A percentile compares a stretch with the other conserved stretches of the same genome.
phyloP scores from a whole-genome alignment of 768 basidiomycete species.

The Mycena venus region DNA sequence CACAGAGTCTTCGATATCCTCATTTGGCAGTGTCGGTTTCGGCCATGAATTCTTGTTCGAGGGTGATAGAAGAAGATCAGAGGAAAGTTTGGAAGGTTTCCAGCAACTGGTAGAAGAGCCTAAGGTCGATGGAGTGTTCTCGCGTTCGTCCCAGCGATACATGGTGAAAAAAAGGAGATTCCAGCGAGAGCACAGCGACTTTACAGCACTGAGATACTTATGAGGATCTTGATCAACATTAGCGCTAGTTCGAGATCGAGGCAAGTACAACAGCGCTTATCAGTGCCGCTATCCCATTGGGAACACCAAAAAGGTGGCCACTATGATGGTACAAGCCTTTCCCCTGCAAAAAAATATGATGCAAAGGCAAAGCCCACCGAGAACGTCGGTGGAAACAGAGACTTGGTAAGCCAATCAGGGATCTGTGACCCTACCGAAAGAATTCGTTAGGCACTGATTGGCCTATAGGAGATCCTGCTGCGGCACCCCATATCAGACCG shows the following conservation, averaged over 20 bases:
- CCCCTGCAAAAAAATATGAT: neutral
- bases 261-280: slow-evolving; percentile 24
- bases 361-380: slow-evolving; percentile 1
- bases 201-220: neutral
- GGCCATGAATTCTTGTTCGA: slow-evolving; percentile 17
- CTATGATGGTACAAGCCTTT: neutral
- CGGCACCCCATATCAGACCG: neutral
- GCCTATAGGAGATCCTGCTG: neutral
- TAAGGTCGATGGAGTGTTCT: slow-evolving; percentile 5
- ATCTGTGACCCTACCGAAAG: neutral
- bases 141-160: slow-evolving; percentile 21
- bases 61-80: neutral
- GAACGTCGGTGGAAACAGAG: neutral
- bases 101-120: slow-evolving; percentile 15
- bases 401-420: neutral
- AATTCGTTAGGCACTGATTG: neutral
- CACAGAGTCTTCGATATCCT: slow-evolving; percentile 65
- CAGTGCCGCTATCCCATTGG: neutral
- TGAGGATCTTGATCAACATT: neutral
- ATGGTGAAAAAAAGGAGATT: neutral
- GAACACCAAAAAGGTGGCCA: slow-evolving; percentile 11
- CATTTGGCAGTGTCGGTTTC: slow-evolving; percentile 42
- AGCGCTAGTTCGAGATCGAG: neutral
- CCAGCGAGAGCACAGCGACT: neutral
- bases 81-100: slow-evolving; percentile 22